Base-by-base conservation (phyloP, 805 yeast species). In the Wickerhamiella shivajii region DNA sequence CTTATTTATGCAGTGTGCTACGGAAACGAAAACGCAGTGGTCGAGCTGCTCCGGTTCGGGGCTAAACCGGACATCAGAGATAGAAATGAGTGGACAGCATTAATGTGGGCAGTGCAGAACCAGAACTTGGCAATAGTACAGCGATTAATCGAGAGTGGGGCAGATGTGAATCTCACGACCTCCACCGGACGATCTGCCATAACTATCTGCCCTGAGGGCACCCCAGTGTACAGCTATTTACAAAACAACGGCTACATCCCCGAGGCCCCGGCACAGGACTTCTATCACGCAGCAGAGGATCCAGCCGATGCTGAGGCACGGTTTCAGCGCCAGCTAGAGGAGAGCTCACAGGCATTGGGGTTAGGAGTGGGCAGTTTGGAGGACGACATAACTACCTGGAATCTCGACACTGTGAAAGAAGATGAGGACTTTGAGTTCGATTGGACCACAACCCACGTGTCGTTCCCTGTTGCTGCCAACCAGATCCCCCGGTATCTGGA, bases 91-190 rank as follows among this genome's bases (percentile, higher is more conserved):
- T 61, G 64, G 65, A 55, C 66, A 5, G 54, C 94, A 8, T 53
- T 79, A 28, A 80, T 79, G 90, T 81, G 93, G 93, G 85, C 92
- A 1, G 70, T 80, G 3, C 67, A 73, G 44, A 62, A 74, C 43
- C 67, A 71, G 34, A 69, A 70, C 34, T 52, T 66, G 38, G 62
- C 64, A 9, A 62, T 76, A 28, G 73, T 70, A 11, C 66, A 69
- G 29, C 55, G 65, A 36, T 56, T 81, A 38, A 53, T 83, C 34
- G 68, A 69, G 27, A 62, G 63, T 37, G 77, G 75, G 23, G 51
- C 63, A 6, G 39, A 37, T 18, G 28, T 46, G 1, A 44, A 55
- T 11, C 31, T 36, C 26, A 71, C 73, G 1, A 60, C 65, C 25
- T 55, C 66, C 29, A 60, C 64, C 33, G 64, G 66, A 7, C 41